Base-by-base conservation (phyloP, 2,329 filamentous ascomycete species). In the Fusarium brevicatenulatum region DNA sequence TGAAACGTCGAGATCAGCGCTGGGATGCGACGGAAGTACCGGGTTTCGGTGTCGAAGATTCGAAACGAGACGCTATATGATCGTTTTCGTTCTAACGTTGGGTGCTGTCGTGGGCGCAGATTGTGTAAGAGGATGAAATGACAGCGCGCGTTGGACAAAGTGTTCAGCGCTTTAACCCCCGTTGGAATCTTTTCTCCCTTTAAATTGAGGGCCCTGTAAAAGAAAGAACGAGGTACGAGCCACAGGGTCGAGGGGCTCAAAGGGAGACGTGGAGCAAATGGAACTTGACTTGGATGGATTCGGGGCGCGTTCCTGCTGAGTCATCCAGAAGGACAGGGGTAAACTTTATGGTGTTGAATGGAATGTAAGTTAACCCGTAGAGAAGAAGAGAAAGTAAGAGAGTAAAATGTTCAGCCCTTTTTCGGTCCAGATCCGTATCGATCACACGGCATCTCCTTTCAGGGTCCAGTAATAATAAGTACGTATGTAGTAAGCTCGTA, bases 191-290 rank as follows among this genome's bases (percentile, higher is more conserved):
- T 61, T 68, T 68, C 68, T 70, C 71, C 72, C 72, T 74, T 74
- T 62, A 37, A 23, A 63, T 61, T 63, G 16, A 19, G 36, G 28
- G 62, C 69, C 59, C 62, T 58, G 61, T 53, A 53, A 42, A 42
- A 55, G 54, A 58, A 37, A 40, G 54, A 50, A 50, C 42, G 40
- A 58, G 55, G 55, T 49, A 43, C 32, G 28, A 68, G 56, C 70
- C 63, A 70, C 50, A 73, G 40, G 57, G 57, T 72, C 71, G 71
- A 74, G 71, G 71, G 71, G 71, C 61, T 61, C 68, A 63, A 73
- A 55, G 71, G 68, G 71, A 74, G 54, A 74, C 64, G 68, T 72
- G 71, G 71, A 74, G 63, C 32, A 69, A 74, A 47, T 47, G 44
- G 44, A 47, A 54, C 50, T 50, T 46, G 58, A 9, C 21, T 42